Conservation (phyloP, 2,329 filamentous ascomycete species). For the Teratosphaeria epicoccoides region DNA sequence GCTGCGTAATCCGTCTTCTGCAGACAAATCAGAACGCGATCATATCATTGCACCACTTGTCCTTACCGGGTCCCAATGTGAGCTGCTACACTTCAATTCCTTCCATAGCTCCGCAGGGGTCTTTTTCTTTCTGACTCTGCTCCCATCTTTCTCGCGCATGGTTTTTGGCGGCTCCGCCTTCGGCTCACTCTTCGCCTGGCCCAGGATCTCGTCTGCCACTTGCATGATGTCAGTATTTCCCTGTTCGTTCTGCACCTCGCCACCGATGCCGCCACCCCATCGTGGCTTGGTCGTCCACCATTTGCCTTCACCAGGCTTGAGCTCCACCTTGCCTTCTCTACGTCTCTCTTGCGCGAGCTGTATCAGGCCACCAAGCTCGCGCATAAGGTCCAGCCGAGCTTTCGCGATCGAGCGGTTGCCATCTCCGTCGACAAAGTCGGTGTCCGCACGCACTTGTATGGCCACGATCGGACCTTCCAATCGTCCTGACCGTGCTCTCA, state of each 20-base stretch:
- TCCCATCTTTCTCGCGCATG: slow-evolving; percentile 5
- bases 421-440: slow-evolving; percentile 37
- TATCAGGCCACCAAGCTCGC: slow-evolving; percentile 48
- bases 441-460: slow-evolving; percentile 45
- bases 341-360: slow-evolving; percentile 50
- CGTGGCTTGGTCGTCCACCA: slow-evolving; percentile 50
- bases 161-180: slow-evolving; percentile 16
- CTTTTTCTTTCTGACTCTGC: slow-evolving; percentile 25
- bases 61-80: slow-evolving; percentile 42
- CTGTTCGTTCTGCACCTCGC: slow-evolving; percentile 27
- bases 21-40: not conserved
- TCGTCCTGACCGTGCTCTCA: slow-evolving; percentile 42
- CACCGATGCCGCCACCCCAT: slow-evolving; percentile 46
- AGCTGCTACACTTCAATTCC: slow-evolving; percentile 37
- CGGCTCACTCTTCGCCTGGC: slow-evolving; percentile 19
- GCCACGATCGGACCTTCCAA: slow-evolving; percentile 49
- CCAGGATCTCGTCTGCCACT: slow-evolving; percentile 25
- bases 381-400: slow-evolving; percentile 41
- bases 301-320: slow-evolving; percentile 43
- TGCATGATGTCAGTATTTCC: slow-evolving; percentile 17
- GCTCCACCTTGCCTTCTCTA: slow-evolving; percentile 43
- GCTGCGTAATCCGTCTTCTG: slow-evolving; percentile 43
- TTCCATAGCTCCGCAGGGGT: slow-evolving; percentile 44
- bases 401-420: slow-evolving; percentile 21
- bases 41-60: not conserved